Evolutionary conservation across 2,329 filamentous ascomycete species (phyloP).

Genomic region (Sporothrix brunneoviolacea): DNA sequence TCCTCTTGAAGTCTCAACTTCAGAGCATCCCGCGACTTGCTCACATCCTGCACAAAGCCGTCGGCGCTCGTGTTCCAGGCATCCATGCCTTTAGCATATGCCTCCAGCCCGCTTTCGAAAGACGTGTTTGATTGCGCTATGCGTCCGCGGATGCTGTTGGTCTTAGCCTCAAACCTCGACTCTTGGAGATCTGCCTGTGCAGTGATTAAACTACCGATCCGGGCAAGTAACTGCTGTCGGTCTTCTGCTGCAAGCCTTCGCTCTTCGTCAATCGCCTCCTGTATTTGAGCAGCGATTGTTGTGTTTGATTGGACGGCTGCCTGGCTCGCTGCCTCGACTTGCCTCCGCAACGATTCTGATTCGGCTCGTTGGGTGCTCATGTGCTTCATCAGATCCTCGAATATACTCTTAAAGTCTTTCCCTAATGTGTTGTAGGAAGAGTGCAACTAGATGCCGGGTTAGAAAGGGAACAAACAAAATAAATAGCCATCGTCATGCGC

Average conservation of each 20-base stretch:
- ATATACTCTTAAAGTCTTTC: slow-evolving; percentile 76
- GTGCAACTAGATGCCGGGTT: slow-evolving; percentile 54
- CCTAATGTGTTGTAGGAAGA: slow-evolving; percentile 77
- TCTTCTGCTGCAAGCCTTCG: slow-evolving; percentile 65
- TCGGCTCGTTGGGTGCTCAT: slow-evolving; percentile 71
- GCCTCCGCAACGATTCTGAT: slow-evolving; percentile 62
- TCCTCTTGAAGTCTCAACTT: slow-evolving; percentile 81
- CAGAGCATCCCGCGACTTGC: slow-evolving; percentile 66
- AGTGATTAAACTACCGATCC: slow-evolving; percentile 72
- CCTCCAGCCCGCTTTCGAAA: slow-evolving; percentile 58
- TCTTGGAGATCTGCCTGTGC: slow-evolving; percentile 69
- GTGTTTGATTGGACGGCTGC: slow-evolving; percentile 63
- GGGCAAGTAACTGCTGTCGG: slow-evolving; percentile 63
- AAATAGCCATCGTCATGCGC: no score
- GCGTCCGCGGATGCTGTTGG: slow-evolving; percentile 56
- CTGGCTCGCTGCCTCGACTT: slow-evolving; percentile 64
- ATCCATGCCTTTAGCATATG: slow-evolving; percentile 67
- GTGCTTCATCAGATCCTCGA: slow-evolving; percentile 72
- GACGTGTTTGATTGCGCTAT: slow-evolving; percentile 57
- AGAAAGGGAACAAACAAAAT: slow-evolving; percentile 5
- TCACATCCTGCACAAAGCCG: slow-evolving; percentile 62
- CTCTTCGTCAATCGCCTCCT: slow-evolving; percentile 69
- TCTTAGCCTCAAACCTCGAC: slow-evolving; percentile 57
- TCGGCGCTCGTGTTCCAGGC: slow-evolving; percentile 65
- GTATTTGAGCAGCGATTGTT: slow-evolving; percentile 58